Evolutionary conservation across 176 grass and related monocot genomes (phyloP).

Genomic region (Phoenix dactylifera): DNA sequence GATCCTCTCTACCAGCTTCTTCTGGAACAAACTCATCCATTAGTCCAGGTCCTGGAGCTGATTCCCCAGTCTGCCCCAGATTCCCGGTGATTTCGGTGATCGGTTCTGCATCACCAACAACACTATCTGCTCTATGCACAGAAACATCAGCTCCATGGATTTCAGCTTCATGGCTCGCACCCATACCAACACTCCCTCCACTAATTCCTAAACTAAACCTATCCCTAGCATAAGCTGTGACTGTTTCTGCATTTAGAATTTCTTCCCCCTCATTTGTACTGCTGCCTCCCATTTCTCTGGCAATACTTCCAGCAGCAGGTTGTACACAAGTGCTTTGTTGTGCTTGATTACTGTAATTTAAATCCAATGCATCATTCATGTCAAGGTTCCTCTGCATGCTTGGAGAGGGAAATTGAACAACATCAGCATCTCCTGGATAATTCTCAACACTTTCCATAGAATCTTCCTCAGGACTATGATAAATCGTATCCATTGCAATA

Average conservation of each 20-base stretch:
- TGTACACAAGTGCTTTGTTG: slow-evolving; percentile 80
- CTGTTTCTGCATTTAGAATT: slow-evolving; percentile 80
- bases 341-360: slow-evolving; percentile 88
- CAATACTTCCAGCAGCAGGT: slow-evolving; percentile 71
- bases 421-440: slow-evolving; percentile 63
- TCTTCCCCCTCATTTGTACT: slow-evolving; percentile 97
- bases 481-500: slow-evolving; percentile 78
- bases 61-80: slow-evolving; percentile 94
- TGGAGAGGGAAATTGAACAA: slow-evolving; percentile 72
- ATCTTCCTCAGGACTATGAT: slow-evolving; percentile 42
- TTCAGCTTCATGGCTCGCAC: slow-evolving; percentile 93
- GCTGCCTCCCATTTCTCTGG: slow-evolving; percentile 82
- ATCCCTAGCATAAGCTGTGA: slow-evolving; percentile 54
- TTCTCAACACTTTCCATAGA: slow-evolving; percentile 99
- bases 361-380: slow-evolving; percentile 77
- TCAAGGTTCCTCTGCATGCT: slow-evolving; percentile 55
- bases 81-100: slow-evolving; percentile 79
- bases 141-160: slow-evolving; percentile 88
- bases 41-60: slow-evolving; percentile 69
- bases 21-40: slow-evolving; percentile 78
- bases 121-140: slow-evolving; percentile 73
- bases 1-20: slow-evolving; percentile 51
- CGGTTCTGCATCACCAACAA: slow-evolving; percentile 81
- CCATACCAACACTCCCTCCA: slow-evolving; percentile 96
- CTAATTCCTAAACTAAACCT: slow-evolving; percentile 87